Evolutionary conservation across 805 yeast genomes (phyloP).

Genomic region (Yarrowia deformans): DNA sequence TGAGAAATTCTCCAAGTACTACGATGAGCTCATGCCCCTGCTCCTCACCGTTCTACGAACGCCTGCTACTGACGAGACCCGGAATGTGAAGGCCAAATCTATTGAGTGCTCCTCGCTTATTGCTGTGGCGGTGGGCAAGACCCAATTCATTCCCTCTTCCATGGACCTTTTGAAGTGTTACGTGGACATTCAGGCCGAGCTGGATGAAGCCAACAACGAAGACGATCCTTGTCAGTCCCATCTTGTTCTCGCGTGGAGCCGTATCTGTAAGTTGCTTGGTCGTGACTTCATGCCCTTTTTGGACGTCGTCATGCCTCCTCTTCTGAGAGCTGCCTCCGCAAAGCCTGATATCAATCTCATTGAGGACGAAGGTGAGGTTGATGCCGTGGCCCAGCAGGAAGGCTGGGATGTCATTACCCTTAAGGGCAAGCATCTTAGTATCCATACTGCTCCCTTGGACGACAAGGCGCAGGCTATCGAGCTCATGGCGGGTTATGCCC

Average conservation of each 20-base stretch:
- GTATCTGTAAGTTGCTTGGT: slow-evolving; percentile 87
- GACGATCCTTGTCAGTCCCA: slow-evolving; percentile 91
- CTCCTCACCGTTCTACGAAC: slow-evolving; percentile 78
- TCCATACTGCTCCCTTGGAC: slow-evolving; percentile 92
- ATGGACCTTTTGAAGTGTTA: slow-evolving; percentile 75
- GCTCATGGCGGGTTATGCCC: slow-evolving; percentile 81
- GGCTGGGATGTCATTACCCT: slow-evolving; percentile 95
- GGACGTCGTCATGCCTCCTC: slow-evolving; percentile 87
- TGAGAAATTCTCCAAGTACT: slow-evolving; percentile 84
- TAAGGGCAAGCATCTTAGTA: slow-evolving; percentile 91
- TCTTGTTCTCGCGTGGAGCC: slow-evolving; percentile 94
- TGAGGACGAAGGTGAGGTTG: slow-evolving; percentile 86
- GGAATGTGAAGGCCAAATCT: slow-evolving; percentile 86
- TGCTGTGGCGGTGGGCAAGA: slow-evolving; percentile 94
- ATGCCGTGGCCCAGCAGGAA: slow-evolving; percentile 79
- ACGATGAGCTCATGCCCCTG: slow-evolving; percentile 92
- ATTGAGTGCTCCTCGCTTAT: slow-evolving; percentile 95
- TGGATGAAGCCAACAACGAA: slow-evolving; percentile 50
- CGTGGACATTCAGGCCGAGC: slow-evolving; percentile 67
- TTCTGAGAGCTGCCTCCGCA: slow-evolving; percentile 83
- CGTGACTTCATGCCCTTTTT: slow-evolving; percentile 83
- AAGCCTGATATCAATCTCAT: slow-evolving; percentile 87
- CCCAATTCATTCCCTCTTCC: slow-evolving; percentile 78
- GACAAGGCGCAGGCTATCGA: slow-evolving; percentile 95
- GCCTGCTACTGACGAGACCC: slow-evolving; percentile 78